Conservation (phyloP, 2,329 filamentous ascomycete species). For the Fusarium denticulatum region DNA sequence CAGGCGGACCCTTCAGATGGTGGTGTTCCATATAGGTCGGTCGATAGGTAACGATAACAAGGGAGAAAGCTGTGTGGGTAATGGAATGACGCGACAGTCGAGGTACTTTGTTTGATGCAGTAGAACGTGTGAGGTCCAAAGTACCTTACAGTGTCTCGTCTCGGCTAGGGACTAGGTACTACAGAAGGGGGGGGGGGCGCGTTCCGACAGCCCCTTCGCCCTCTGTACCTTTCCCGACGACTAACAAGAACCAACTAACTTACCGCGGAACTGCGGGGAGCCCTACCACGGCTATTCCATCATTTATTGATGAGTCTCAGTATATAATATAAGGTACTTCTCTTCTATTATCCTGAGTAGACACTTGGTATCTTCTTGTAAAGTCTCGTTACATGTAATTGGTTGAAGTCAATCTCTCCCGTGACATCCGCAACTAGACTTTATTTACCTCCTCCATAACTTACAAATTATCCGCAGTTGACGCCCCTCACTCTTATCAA, state of each 20-base stretch:
- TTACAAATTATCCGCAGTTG: conserved; percentile 16
- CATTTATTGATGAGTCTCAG: background rate
- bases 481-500: conserved; percentile 19
- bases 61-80: conserved; percentile 10
- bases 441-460: background rate
- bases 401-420: conserved; percentile 6
- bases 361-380: background rate
- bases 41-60: conserved; percentile 6
- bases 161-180: conserved; percentile 3
- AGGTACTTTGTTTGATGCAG: conserved; percentile 1
- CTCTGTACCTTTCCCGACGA: background rate
- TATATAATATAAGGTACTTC: background rate
- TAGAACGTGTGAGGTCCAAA: background rate
- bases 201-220: background rate
- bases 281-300: background rate
- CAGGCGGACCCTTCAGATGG: background rate
- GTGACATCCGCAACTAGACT: conserved; percentile 24
- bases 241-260: background rate
- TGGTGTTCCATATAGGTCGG: conserved; percentile 13
- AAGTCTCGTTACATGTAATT: background rate
- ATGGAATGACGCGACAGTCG: conserved; percentile 15
- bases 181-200: conserved; percentile 3
- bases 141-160: conserved; percentile 16
- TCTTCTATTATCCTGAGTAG: background rate
- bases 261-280: conserved; percentile 9